A percentile compares a stretch with the other conserved stretches of the same genome.
phyloP scores from a whole-genome alignment of 1,284 basidiomycete genomes.

The Austropuccinia psidii region DNA sequence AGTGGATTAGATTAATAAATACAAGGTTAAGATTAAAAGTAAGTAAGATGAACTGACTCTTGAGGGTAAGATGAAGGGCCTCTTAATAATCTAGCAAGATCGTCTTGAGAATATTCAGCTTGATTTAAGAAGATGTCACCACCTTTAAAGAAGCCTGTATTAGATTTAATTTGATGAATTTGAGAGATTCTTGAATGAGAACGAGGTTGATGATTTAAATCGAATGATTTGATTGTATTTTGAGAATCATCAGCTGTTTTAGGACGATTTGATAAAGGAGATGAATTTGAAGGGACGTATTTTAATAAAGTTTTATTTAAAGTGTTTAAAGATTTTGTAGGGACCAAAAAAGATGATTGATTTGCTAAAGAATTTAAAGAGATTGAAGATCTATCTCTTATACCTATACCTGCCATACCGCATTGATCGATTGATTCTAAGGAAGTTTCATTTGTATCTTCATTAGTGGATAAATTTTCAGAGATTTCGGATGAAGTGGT shows the following conservation, averaged over 20 bases:
- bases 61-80: slow-evolving; percentile 26
- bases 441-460: neutral
- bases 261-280: neutral
- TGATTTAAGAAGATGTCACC: too few species aligned
- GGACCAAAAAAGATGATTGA: neutral
- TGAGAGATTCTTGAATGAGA: neutral
- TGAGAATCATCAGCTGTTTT: neutral
- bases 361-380: neutral
- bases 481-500: slow-evolving; percentile 14
- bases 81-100: slow-evolving; percentile 13
- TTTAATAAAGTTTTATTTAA: neutral
- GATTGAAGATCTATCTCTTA: neutral
- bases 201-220: slow-evolving; percentile 5
- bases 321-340: neutral
- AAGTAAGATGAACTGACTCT: neutral
- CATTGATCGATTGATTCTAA: neutral
- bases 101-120: neutral
- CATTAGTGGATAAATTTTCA: neutral
- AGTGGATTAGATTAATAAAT: too few species aligned
- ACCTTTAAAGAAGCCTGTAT: too few species aligned
- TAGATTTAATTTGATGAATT: too few species aligned
- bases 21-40: neutral
- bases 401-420: neutral
- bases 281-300: slow-evolving; percentile 2
- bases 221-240: too few species aligned